Evolutionary conservation across 1,284 basidiomycete species (phyloP).

Genomic region (Trametes polyzona): DNA sequence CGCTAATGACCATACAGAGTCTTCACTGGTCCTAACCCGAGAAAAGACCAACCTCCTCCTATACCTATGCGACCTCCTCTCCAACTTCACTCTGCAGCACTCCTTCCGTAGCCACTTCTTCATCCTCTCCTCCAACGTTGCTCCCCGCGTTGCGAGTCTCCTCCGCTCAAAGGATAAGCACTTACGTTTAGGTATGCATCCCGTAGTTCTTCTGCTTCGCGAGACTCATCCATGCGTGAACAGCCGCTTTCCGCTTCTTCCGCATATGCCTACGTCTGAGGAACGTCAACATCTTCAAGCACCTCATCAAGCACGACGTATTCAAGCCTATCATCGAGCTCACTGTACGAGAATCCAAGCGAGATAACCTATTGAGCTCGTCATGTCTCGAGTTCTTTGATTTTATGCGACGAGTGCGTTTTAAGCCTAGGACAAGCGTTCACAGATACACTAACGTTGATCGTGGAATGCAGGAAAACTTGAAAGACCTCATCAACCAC

Average conservation of each 20-base stretch:
- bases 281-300: conserved; percentile 85
- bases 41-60: conserved; percentile 80
- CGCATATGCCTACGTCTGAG: conserved; percentile 83
- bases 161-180: conserved; percentile 89
- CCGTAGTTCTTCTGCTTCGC: not conserved
- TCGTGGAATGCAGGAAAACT: conserved; percentile 68
- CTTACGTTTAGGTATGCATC: conserved; percentile 77
- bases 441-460: not conserved
- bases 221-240: conserved; percentile 4
- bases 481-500: conserved; percentile 83
- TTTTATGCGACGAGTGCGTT: conserved; percentile 75
- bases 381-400: conserved; percentile 97
- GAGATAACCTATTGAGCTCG: conserved; percentile 93
- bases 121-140: conserved; percentile 80
- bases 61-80: conserved; percentile 88
- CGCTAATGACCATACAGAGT: conserved; percentile 42
- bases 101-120: conserved; percentile 91
- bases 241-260: conserved; percentile 92
- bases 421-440: not conserved
- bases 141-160: conserved; percentile 75
- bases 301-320: conserved; percentile 86
- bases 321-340: conserved; percentile 85
- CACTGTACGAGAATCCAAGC: conserved; percentile 77
- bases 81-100: conserved; percentile 88
- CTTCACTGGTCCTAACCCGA: conserved; percentile 58